Evolutionary conservation across 805 yeast genomes (phyloP), one percentile per base, ranked within the genome.

Genomic region (Monosporozyma aerobia): DNA sequence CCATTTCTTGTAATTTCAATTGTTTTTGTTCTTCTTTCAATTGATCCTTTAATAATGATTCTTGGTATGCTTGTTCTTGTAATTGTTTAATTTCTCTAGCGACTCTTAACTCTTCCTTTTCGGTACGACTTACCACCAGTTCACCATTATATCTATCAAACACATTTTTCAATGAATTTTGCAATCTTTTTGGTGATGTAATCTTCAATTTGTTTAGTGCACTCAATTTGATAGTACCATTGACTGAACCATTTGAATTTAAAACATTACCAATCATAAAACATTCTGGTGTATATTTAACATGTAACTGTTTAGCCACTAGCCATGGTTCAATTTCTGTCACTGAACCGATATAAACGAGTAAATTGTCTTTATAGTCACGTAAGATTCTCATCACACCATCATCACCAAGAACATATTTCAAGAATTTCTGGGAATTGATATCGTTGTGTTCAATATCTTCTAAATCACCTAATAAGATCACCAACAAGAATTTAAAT

Each of bases 31-130:
- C 67, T 60, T 77, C 78, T 60, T 83, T 81, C 44, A 73, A 58
- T 57, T 71, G 74, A 66, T 87, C 94, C 47, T 71, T 73, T 37
- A 75, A 69, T 49, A 86, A 68, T 0, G 89, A 81, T 55, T 75
- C 77, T 57, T 80, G 76, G 61, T 81, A 87, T 19, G 87, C 88
- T 48, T 72, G 69, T 58, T 85, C 89, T 64, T 86, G 94, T 56
- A 80, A 76, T 58, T 79, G 77, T 57, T 80, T 76, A 19, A 86
- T 69, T 30, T 77, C 69, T 60, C 89, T 80, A 37, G 83, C 75
- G 55, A 77, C 66, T 45, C 77, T 78, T 49, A 80, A 69, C 54
- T 85, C 87, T 53, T 80, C 75, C 49, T 77, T 76, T 60, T 85
- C 92, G 5, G 73, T 67, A 54, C 85, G 73, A 50, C 83, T 85